Percentiles rank a stretch among this genome's conserved stretches.
phyloP scores from a whole-genome alignment of 352 stramenopile genomes.

The Globisporangium canariense region DNA sequence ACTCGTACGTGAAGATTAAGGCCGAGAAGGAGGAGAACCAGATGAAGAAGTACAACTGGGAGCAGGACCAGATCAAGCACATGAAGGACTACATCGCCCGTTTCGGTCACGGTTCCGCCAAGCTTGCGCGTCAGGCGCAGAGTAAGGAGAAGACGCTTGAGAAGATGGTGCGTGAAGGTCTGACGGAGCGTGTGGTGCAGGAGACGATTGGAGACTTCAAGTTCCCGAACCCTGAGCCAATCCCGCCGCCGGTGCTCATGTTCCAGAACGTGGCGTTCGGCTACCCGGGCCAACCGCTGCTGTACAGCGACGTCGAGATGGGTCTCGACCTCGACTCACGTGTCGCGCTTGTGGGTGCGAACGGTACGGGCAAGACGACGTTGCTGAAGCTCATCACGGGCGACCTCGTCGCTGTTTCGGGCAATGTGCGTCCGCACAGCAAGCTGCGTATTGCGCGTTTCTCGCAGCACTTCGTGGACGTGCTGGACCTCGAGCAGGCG shows the following conservation, averaged over 20 bases:
- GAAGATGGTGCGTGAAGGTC: conserved; percentile 96
- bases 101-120: conserved; percentile 98
- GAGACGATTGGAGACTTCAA: conserved; percentile 92
- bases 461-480: conserved; percentile 98
- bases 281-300: conserved; percentile 88
- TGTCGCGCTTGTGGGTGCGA: conserved; percentile 95
- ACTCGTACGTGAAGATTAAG: conserved; percentile 96
- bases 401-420: conserved; percentile 90
- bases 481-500: conserved; percentile 93
- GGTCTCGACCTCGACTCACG: conserved; percentile 96
- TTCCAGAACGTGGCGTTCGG: conserved; percentile 97
- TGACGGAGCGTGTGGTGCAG: conserved; percentile 93
- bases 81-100: conserved; percentile 99
- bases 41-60: conserved; percentile 97
- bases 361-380: conserved; percentile 97
- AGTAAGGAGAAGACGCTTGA: conserved; percentile 98
- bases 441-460: conserved; percentile 96
- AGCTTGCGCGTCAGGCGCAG: conserved; percentile 97
- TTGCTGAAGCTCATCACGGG: conserved; percentile 98
- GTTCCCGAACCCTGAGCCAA: conserved; percentile 94
- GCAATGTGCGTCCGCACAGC: conserved; percentile 94
- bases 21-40: conserved; percentile 98
- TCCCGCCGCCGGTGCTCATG: conserved; percentile 95
- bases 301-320: conserved; percentile 95
- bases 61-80: conserved; percentile 97